Percentiles rank a stretch among this genome's conserved stretches.
Conservation (phyloP, 2,329 filamentous ascomycete genomes). For the Fusarium sp. region DNA sequence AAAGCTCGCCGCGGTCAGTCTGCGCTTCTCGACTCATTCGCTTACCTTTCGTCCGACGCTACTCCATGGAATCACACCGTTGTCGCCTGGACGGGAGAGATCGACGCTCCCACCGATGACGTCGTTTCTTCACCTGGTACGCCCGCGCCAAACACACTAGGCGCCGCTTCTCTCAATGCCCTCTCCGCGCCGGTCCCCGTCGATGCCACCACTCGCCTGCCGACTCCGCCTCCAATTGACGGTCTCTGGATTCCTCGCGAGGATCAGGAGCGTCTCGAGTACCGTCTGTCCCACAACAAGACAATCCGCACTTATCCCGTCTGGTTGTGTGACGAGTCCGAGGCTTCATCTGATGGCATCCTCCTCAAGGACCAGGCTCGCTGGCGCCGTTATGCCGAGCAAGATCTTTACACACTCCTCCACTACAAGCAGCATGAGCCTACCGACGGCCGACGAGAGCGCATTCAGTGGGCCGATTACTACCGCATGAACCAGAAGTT, state of each 20-base stretch:
- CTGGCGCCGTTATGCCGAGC: slow-evolving; percentile 92
- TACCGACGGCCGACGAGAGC: slow-evolving; percentile 83
- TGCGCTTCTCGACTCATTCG: slow-evolving; percentile 91
- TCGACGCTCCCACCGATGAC: slow-evolving; percentile 64
- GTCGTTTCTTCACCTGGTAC: slow-evolving; percentile 59
- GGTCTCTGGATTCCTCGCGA: slow-evolving; percentile 77
- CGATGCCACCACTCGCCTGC: slow-evolving; percentile 67
- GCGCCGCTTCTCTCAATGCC: slow-evolving; percentile 72
- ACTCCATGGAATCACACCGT: slow-evolving; percentile 92
- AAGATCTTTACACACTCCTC: slow-evolving; percentile 91
- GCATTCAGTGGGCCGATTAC: slow-evolving; percentile 91
- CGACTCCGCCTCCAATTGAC: slow-evolving; percentile 71
- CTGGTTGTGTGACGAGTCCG: slow-evolving; percentile 85
- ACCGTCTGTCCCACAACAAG: slow-evolving; percentile 77
- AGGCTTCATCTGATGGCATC: slow-evolving; percentile 75
- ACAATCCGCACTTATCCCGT: slow-evolving; percentile 86
- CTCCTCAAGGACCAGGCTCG: slow-evolving; percentile 83
- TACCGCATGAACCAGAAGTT: slow-evolving; percentile 93
- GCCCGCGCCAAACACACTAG: slow-evolving; percentile 59
- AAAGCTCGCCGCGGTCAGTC: slow-evolving; percentile 86
- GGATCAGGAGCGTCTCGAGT: slow-evolving; percentile 80
- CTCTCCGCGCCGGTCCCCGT: slow-evolving; percentile 84
- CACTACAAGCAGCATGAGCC: slow-evolving; percentile 97
- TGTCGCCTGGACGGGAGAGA: slow-evolving; percentile 95
- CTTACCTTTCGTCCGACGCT: slow-evolving; percentile 85